These are phyloP conservation scores for Psidium guajava DNA, from an alignment of 345 rosid genomes.

Conservation along the genomic window DNA sequence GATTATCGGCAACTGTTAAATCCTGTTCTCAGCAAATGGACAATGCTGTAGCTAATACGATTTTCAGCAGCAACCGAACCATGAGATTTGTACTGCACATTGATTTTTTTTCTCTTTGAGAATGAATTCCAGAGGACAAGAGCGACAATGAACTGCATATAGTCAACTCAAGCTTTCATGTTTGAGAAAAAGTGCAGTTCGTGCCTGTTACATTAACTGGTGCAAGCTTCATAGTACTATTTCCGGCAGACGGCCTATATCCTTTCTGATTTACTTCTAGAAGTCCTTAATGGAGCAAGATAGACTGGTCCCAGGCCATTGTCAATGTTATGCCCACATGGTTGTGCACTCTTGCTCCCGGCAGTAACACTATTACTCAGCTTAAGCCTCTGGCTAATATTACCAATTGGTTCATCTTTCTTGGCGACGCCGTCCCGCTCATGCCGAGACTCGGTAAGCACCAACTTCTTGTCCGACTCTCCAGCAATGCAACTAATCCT, in stretches of 20 bases:
- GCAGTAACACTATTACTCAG: slow-evolving; percentile 51
- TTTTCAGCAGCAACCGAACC: not conserved
- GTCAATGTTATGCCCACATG: slow-evolving; percentile 12
- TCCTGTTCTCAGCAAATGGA: not conserved
- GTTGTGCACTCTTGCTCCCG: slow-evolving; percentile 21
- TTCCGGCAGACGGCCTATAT: not conserved
- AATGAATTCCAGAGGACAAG: not conserved
- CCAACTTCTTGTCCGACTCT: not conserved
- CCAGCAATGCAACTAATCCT: not conserved
- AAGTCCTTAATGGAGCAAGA: not conserved
- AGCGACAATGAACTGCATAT: not conserved
- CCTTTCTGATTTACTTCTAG: not conserved
- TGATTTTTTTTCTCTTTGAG: not conserved
- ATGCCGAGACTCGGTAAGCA: slow-evolving; percentile 26
- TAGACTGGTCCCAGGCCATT: not conserved
- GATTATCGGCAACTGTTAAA: not conserved
- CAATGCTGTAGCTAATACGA: not conserved
- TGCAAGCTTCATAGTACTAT: not conserved
- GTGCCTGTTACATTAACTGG: not conserved
- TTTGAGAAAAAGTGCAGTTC: not conserved
- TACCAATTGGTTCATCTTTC: slow-evolving; percentile 6
- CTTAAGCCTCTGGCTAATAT: slow-evolving; percentile 48
- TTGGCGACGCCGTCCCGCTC: slow-evolving; percentile 29
- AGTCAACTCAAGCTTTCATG: not conserved
- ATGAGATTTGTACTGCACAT: not conserved